These are phyloP conservation scores for Lepiota subincarnata DNA, from an alignment of 768 basidiomycete genomes.

Conservation along the genomic window DNA sequence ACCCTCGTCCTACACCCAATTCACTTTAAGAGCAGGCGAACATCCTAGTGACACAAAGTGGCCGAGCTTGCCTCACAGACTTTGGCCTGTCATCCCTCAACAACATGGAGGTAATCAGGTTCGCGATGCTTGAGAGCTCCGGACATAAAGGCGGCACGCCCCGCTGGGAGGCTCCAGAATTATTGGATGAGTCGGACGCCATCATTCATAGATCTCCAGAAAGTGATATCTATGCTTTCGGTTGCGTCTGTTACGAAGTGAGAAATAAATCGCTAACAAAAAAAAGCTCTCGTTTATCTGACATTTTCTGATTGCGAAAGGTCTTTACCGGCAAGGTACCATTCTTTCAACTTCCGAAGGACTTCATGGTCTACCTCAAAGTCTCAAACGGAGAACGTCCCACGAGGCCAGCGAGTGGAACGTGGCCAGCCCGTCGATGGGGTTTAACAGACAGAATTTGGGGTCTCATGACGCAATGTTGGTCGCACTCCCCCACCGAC, in stretches of 20 bases:
- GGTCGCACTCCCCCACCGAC: not conserved
- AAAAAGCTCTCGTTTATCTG: not conserved
- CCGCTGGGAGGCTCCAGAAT: conserved; percentile 11
- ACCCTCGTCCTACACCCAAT: not conserved
- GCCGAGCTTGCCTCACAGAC: conserved; percentile 18
- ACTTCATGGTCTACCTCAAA: conserved; percentile 14
- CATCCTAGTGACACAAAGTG: conserved; percentile 16
- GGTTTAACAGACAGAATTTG: not conserved
- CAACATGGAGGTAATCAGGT: not conserved
- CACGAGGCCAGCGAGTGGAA: not conserved
- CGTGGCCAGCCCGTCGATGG: not conserved
- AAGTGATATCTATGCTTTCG: conserved; percentile 11
- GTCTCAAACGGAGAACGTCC: conserved; percentile 16
- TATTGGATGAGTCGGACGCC: not conserved
- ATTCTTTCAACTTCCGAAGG: conserved; percentile 15
- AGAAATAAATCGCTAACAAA: not conserved
- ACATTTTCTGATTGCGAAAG: not conserved
- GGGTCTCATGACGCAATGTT: not conserved
- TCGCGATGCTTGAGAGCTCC: conserved; percentile 11
- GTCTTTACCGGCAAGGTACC: conserved; percentile 16
- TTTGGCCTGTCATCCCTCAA: conserved; percentile 18
- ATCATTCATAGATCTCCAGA: not conserved
- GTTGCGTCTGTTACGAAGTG: conserved; percentile 12
- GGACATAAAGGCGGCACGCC: conserved; percentile 5
- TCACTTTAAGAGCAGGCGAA: conserved; percentile 12